phyloP scores from a whole-genome alignment of 192 early-diverging fungal species.

The Phycomyces nitens region DNA sequence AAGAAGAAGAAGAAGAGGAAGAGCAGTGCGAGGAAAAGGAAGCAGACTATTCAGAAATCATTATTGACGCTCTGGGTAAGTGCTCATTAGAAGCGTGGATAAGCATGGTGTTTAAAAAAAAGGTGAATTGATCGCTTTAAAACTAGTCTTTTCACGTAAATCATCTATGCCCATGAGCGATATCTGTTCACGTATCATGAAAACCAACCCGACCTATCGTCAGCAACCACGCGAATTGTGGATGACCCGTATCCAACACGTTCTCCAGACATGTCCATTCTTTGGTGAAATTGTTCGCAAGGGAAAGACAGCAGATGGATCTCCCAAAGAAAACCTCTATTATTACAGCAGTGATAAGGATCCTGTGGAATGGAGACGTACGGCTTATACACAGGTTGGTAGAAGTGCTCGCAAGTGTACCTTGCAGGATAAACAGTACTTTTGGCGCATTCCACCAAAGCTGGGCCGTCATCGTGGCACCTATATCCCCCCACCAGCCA shows the following conservation, averaged over 20 bases:
- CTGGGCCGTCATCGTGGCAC: constrained; percentile 42
- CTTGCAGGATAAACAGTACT: constrained; percentile 50
- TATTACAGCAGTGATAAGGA: constrained; percentile 52
- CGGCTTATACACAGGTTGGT: constrained; percentile 47
- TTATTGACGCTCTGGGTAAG: constrained; percentile 49
- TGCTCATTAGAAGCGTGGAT: too few species aligned
- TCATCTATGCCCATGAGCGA: constrained; percentile 54
- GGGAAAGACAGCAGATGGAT: constrained; percentile 54
- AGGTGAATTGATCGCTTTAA: too few species aligned
- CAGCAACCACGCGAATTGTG: constrained; percentile 31
- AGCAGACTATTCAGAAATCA: constrained; percentile 41
- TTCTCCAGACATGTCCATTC: constrained; percentile 39
- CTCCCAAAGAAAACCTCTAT: constrained; percentile 49
- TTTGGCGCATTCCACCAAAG: constrained; percentile 57
- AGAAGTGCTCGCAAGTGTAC: constrained; percentile 55
- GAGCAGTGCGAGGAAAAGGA: constrained; percentile 13
- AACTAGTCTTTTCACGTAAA: constrained; percentile 49
- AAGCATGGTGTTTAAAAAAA: too few species aligned
- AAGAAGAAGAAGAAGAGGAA: constrained; percentile 9
- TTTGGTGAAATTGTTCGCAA: constrained; percentile 52
- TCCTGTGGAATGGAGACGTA: constrained; percentile 50
- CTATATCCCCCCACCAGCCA: constrained; percentile 36
- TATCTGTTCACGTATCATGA: constrained; percentile 46
- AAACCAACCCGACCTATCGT: constrained; percentile 37
- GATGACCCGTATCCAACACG: constrained; percentile 35